Evolutionary conservation across 139 green algal species (phyloP), one percentile per base, ranked within the genome.

Genomic region (Mesostigma viride): DNA sequence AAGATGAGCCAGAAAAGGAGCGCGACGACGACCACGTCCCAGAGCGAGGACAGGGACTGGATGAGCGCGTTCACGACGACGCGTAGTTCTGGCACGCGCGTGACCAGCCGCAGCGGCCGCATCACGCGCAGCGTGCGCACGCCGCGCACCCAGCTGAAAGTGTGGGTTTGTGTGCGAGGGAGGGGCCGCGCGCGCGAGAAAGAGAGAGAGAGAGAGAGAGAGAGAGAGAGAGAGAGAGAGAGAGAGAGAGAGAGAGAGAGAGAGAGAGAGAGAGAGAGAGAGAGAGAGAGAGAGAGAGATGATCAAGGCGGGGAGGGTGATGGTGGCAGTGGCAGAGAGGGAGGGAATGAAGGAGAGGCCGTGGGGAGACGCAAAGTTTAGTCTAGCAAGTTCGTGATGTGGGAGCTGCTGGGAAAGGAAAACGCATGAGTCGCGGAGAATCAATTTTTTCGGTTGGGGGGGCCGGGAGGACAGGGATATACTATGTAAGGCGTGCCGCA

Each of bases 1-100:
- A 69, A 81, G 47, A 81, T 77, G 65, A 69, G 20, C 66, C 70
- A 81, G 28, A 77, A 67, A 5, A 68, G 35, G 2, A 48, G 36
- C n/a, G 22, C 58, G 4, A 71, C 63, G 14, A 71, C 35, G 28
- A 61, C 3, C 56, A 65, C 61, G 58, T 73, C 60, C 20, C 65
- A 63, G 20, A 72, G 64, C 36, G 40, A 63, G 4, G 69, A 3
- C 3, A 68, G 22, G 20, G 48, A 58, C 3, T 17, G 5, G 11
- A 70, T 36, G 11, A 69, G 47, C 30, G 65, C 65, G 46, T 71
- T 71, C 31, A 56, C 46, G 26, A 68, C 61, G 3, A 67, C 31
- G 22, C 35, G 35, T 17, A 77, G 64, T n/a, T 68, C 34, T 1
- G 57, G 60, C 35, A 66, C 64, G 3, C 59, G 46, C 27, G 27